Percentiles rank a stretch among this genome's conserved stretches.
Evolutionary conservation across 2,329 filamentous ascomycete species (phyloP).

Genomic region (Aspergillus novoparasiticus): DNA sequence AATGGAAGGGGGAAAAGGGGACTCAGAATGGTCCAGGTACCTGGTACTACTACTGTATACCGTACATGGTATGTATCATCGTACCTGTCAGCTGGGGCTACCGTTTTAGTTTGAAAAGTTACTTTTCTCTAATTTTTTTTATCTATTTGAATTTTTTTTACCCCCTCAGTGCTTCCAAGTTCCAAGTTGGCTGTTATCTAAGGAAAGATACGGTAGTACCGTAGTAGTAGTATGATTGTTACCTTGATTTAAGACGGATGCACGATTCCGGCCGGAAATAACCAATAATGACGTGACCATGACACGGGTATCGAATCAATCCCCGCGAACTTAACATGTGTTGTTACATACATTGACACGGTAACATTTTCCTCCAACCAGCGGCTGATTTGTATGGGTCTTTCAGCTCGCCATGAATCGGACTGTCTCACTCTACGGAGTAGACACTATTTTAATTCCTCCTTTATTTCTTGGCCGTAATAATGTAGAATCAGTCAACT

Average conservation of each 20-base stretch:
- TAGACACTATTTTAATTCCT: neutral
- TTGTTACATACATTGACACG: conserved; percentile 5
- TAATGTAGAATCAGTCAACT: no score
- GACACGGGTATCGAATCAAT: conserved; percentile 3
- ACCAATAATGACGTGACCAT: conserved; percentile 7
- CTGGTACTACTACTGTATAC: neutral
- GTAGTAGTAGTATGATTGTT: neutral
- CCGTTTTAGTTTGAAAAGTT: neutral
- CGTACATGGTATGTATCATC: neutral
- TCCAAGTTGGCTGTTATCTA: neutral
- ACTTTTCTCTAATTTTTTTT: neutral
- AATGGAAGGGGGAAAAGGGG: neutral
- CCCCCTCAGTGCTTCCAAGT: neutral
- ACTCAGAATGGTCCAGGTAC: neutral
- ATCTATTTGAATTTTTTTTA: neutral
- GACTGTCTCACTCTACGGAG: neutral
- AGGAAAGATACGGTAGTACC: neutral
- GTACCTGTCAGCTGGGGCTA: neutral
- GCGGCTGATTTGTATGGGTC: neutral
- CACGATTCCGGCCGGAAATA: neutral
- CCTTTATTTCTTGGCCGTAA: neutral
- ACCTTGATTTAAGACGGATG: neutral
- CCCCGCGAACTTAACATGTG: neutral
- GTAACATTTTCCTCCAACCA: conserved; percentile 4
- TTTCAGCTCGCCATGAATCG: conserved; percentile 6